A percentile compares a stretch with the other conserved stretches of the same genome.
Evolutionary conservation across 73 alveolate genomes (phyloP).

Genomic region (Diophrys sp.): DNA sequence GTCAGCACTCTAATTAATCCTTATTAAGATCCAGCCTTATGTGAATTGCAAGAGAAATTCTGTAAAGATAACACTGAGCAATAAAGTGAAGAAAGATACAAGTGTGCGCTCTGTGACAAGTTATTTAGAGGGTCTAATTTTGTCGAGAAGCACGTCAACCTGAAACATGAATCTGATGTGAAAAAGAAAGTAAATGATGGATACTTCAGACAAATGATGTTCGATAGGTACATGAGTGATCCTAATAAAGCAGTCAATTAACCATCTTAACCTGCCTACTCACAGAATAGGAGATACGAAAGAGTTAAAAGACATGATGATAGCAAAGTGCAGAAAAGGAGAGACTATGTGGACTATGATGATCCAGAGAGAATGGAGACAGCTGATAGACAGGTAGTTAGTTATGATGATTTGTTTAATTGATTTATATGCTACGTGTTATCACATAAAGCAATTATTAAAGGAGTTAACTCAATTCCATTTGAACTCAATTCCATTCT

Average conservation of each 20-base stretch:
- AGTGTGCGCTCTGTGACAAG: slow-evolving; percentile 76
- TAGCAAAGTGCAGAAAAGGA: slow-evolving; percentile 11
- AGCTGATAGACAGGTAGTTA: slow-evolving; percentile 28
- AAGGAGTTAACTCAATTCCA: background rate
- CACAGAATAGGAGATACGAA: slow-evolving; percentile 17
- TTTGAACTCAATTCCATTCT: background rate
- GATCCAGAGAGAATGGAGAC: slow-evolving; percentile 34
- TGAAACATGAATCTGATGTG: slow-evolving; percentile 73
- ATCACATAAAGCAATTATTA: background rate
- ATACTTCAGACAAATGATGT: slow-evolving; percentile 61
- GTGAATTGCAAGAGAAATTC: slow-evolving; percentile 16
- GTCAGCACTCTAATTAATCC: slow-evolving; percentile 35
- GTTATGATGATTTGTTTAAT: slow-evolving; percentile 55
- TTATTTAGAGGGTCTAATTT: slow-evolving; percentile 73
- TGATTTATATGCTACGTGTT: background rate
- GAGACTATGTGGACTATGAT: slow-evolving; percentile 47
- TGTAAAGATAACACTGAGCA: slow-evolving; percentile 57
- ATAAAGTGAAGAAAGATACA: slow-evolving; percentile 51
- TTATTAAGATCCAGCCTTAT: slow-evolving; percentile 40
- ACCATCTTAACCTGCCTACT: background rate
- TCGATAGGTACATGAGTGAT: slow-evolving; percentile 74
- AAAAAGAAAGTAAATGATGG: slow-evolving; percentile 55
- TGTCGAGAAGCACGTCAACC: slow-evolving; percentile 78
- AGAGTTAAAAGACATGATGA: slow-evolving; percentile 6
- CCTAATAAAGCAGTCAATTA: slow-evolving; percentile 46